phyloP scores from a whole-genome alignment of 1,284 basidiomycete genomes.

The Omphalotus olearius region DNA sequence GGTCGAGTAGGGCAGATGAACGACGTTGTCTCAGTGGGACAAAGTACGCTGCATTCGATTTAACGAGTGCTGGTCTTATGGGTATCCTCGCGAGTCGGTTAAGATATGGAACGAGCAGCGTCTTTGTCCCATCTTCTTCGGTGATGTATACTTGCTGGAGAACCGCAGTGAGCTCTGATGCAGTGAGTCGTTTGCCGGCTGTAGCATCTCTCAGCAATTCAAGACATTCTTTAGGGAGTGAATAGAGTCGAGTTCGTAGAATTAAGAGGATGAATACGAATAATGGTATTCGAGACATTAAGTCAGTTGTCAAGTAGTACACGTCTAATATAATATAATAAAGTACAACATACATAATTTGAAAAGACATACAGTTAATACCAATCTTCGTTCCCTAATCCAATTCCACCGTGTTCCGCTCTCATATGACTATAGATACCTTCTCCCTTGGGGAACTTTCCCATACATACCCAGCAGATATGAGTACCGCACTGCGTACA shows the following conservation, averaged over 20 bases:
- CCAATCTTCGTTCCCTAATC: slow-evolving; percentile 13
- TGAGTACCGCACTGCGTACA: slow-evolving; percentile 68
- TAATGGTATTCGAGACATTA: too few relatives aligned
- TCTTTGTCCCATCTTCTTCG: slow-evolving; percentile 54
- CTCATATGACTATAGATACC: slow-evolving; percentile 62
- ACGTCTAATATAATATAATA: too few relatives aligned
- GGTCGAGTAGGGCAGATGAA: slow-evolving; percentile 71
- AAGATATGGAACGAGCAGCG: slow-evolving; percentile 63
- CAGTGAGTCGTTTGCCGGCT: slow-evolving; percentile 21
- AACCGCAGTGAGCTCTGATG: slow-evolving; percentile 42
- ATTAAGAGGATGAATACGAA: slow-evolving; percentile 6
- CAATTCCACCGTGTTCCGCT: slow-evolving; percentile 44
- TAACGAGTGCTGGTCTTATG: neutral
- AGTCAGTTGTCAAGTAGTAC: too few relatives aligned
- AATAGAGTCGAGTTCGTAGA: slow-evolving; percentile 1
- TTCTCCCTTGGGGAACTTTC: slow-evolving; percentile 55
- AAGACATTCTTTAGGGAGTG: slow-evolving; percentile 3
- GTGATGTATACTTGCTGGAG: slow-evolving; percentile 55
- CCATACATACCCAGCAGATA: slow-evolving; percentile 72
- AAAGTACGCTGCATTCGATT: slow-evolving; percentile 32
- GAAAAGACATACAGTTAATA: too few relatives aligned
- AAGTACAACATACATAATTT: too few relatives aligned
- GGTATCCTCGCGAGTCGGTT: slow-evolving; percentile 45
- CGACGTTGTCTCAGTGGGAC: slow-evolving; percentile 48
- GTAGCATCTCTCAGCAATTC: slow-evolving; percentile 5